These are phyloP conservation scores for Tetrapisispora fleetii DNA, from an alignment of 805 yeast species.

Conservation along the genomic window DNA sequence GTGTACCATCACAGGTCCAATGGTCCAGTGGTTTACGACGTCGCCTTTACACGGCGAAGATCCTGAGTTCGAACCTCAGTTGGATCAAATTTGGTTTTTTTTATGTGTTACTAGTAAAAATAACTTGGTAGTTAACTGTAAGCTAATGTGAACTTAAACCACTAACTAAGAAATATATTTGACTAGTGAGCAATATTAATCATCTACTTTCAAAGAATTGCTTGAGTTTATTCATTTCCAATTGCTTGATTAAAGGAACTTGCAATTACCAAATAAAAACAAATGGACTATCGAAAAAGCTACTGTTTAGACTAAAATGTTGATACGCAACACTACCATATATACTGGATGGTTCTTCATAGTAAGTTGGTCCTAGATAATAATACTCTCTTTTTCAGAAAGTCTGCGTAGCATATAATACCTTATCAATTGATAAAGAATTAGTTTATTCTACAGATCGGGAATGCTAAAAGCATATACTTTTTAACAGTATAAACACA, in stretches of 20 bases:
- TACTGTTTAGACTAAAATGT: constrained; percentile 5
- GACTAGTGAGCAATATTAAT: no score
- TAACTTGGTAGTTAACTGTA: no score
- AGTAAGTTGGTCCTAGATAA: neutral
- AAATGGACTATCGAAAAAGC: no score
- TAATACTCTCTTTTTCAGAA: no score
- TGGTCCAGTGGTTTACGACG: constrained; percentile 35
- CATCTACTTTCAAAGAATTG: no score
- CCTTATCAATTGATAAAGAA: neutral
- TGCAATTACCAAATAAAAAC: no score
- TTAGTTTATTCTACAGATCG: neutral
- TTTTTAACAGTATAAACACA: neutral
- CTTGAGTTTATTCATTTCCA: no score
- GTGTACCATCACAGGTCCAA: constrained; percentile 18
- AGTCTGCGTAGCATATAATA: neutral
- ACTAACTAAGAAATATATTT: no score
- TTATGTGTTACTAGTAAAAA: no score
- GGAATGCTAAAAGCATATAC: neutral
- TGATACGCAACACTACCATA: constrained; percentile 17
- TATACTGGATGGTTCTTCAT: neutral
- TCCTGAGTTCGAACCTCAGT: constrained; percentile 34
- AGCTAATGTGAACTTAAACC: no score
- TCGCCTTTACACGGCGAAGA: constrained; percentile 35
- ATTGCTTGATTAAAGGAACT: no score
- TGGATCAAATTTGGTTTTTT: constrained; percentile 19